Evolutionary conservation across 768 basidiomycete genomes (phyloP).

Genomic region (Postia placenta): DNA sequence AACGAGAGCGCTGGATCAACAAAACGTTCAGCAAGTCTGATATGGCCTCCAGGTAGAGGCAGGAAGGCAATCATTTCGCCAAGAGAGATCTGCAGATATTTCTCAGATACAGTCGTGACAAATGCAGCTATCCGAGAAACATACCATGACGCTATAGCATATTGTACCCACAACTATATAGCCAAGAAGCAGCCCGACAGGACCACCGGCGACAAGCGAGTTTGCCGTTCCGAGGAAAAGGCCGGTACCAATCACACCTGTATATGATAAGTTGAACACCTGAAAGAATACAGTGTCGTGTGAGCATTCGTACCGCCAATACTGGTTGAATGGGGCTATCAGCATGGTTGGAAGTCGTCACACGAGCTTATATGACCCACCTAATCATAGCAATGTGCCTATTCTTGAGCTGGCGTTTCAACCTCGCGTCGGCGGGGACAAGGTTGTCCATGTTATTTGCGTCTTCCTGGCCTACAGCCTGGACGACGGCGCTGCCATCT

Average conservation of each 20-base stretch:
- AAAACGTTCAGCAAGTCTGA: slow-evolving; percentile 77
- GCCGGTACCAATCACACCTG: slow-evolving; percentile 38
- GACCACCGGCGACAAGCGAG: slow-evolving; percentile 33
- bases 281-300: not conserved
- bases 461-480: slow-evolving; percentile 7
- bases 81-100: slow-evolving; percentile 45
- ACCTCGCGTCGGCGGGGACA: slow-evolving; percentile 6
- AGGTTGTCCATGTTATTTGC: slow-evolving; percentile 7
- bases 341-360: not conserved
- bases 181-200: slow-evolving; percentile 70
- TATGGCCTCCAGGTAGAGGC: slow-evolving; percentile 76
- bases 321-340: slow-evolving; percentile 6
- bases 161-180: slow-evolving; percentile 61
- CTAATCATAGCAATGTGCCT: slow-evolving; percentile 83
- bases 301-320: slow-evolving; percentile 22
- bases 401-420: slow-evolving; percentile 37
- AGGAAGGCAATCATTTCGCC: slow-evolving; percentile 76
- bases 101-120: not conserved
- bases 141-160: slow-evolving; percentile 67
- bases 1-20: slow-evolving; percentile 71
- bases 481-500: slow-evolving; percentile 7
- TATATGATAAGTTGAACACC: not conserved
- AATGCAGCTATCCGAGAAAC: slow-evolving; percentile 3
- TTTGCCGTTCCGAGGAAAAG: slow-evolving; percentile 46
- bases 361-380: slow-evolving; percentile 22